Evolutionary conservation across 192 early-diverging fungal species (phyloP).

Genomic region (Podila epicladia): DNA sequence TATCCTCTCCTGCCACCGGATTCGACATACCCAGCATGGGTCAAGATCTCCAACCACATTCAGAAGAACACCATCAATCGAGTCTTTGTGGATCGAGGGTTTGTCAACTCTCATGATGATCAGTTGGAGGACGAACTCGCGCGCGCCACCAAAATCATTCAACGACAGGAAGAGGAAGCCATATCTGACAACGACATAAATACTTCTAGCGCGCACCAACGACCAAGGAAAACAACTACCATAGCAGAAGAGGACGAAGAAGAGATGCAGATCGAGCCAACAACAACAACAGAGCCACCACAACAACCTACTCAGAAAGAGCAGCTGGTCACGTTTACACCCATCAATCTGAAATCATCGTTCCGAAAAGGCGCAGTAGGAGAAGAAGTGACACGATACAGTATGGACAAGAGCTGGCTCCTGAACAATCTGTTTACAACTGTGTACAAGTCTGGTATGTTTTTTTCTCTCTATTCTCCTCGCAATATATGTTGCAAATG

Average conservation of each 20-base stretch:
- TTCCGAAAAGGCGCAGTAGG: slow-evolving; percentile 78
- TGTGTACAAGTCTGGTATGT: slow-evolving; percentile 57
- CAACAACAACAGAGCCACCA: background rate
- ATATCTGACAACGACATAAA: slow-evolving; percentile 37
- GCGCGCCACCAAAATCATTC: slow-evolving; percentile 61
- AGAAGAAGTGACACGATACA: slow-evolving; percentile 77
- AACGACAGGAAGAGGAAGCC: slow-evolving; percentile 67
- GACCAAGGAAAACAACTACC: slow-evolving; percentile 10
- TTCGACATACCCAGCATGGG: slow-evolving; percentile 78
- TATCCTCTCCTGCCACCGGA: slow-evolving; percentile 79
- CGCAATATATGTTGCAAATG: slow-evolving; percentile 63
- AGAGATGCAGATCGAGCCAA: slow-evolving; percentile 11
- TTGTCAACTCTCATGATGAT: slow-evolving; percentile 61
- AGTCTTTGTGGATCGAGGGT: slow-evolving; percentile 15
- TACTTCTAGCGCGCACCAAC: slow-evolving; percentile 15
- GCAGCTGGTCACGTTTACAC: slow-evolving; percentile 67
- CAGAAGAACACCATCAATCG: slow-evolving; percentile 31
- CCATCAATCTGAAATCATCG: slow-evolving; percentile 83
- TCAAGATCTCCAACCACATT: slow-evolving; percentile 76
- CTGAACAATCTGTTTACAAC: slow-evolving; percentile 61
- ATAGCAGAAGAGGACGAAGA: slow-evolving; percentile 28
- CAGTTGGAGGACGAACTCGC: slow-evolving; percentile 50
- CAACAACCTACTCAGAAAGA: background rate
- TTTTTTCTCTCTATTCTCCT: slow-evolving; percentile 1
- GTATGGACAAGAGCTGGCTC: slow-evolving; percentile 91